Percentiles rank a stretch among this genome's conserved stretches.
Evolutionary conservation across 2,329 filamentous ascomycete genomes (phyloP).

Genomic region (Pseudonectria buxi): DNA sequence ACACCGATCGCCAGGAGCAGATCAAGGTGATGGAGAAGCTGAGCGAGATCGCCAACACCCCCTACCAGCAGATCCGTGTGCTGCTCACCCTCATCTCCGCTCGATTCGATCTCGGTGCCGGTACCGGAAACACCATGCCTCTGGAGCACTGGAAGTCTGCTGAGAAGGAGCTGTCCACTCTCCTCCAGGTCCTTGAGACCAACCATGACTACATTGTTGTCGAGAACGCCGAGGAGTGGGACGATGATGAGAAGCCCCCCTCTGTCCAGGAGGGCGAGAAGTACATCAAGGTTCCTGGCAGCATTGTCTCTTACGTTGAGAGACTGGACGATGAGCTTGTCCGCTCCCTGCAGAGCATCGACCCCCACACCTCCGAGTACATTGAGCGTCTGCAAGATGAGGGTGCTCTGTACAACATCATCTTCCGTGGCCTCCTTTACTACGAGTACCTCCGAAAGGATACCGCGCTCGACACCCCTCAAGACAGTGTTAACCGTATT

Average conservation of each 20-base stretch:
- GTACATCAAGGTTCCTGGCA: slow-evolving; percentile 87
- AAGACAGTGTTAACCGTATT: slow-evolving; percentile 86
- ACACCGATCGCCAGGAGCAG: slow-evolving; percentile 90
- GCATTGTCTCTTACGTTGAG: slow-evolving; percentile 89
- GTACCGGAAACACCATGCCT: slow-evolving; percentile 74
- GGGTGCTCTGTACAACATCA: slow-evolving; percentile 81
- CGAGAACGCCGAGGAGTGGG: slow-evolving; percentile 95
- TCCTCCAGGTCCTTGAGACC: slow-evolving; percentile 72
- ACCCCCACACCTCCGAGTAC: slow-evolving; percentile 97
- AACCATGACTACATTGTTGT: slow-evolving; percentile 78
- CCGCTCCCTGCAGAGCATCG: slow-evolving; percentile 92
- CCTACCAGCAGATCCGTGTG: slow-evolving; percentile 91
- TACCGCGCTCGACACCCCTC: slow-evolving; percentile 61
- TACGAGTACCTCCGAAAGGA: slow-evolving; percentile 74
- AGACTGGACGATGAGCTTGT: slow-evolving; percentile 95
- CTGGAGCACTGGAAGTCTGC: slow-evolving; percentile 96
- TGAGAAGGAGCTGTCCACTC: slow-evolving; percentile 72
- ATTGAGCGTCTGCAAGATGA: slow-evolving; percentile 93
- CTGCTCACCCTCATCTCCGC: slow-evolving; percentile 88
- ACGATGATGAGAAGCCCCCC: slow-evolving; percentile 94
- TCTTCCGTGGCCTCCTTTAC: slow-evolving; percentile 83
- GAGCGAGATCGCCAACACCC: slow-evolving; percentile 76
- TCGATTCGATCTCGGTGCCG: slow-evolving; percentile 84
- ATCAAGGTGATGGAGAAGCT: slow-evolving; percentile 98
- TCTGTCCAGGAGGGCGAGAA: slow-evolving; percentile 64